Percentiles rank a stretch among this genome's conserved stretches.
phyloP scores from a whole-genome alignment of 2,329 filamentous ascomycete species.

The Cladobotryum mycophilum region DNA sequence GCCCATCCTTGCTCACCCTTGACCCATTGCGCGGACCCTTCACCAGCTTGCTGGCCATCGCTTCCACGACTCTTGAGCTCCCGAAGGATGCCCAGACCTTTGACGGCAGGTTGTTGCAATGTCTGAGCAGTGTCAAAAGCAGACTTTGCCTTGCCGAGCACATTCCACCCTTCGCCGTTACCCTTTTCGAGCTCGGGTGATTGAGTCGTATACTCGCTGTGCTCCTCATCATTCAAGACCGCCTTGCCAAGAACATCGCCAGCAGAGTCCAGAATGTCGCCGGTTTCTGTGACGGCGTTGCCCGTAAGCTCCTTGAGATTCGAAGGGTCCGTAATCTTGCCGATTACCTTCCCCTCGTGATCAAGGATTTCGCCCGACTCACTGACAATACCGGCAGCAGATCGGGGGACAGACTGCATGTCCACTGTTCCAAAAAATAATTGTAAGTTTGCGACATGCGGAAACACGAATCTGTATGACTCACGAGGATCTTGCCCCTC shows the following conservation, averaged over 20 bases:
- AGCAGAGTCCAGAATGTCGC: slow-evolving; percentile 29
- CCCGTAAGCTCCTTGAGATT: slow-evolving; percentile 36
- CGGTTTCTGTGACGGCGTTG: slow-evolving; percentile 31
- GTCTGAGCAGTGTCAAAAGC: slow-evolving; percentile 16
- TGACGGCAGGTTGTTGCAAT: slow-evolving; percentile 18
- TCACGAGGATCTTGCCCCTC: slow-evolving; percentile 27
- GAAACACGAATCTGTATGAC: slow-evolving; percentile 12
- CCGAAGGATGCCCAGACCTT: slow-evolving; percentile 13
- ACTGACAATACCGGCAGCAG: slow-evolving; percentile 37
- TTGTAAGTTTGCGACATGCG: not conserved
- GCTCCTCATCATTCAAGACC: slow-evolving; percentile 29
- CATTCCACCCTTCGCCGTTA: slow-evolving; percentile 21
- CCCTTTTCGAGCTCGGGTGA: slow-evolving; percentile 24
- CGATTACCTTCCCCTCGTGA: slow-evolving; percentile 36
- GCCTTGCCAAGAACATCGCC: slow-evolving; percentile 39
- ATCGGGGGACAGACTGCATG: slow-evolving; percentile 26
- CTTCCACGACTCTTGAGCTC: slow-evolving; percentile 13
- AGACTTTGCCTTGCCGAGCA: slow-evolving; percentile 24
- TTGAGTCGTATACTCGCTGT: slow-evolving; percentile 36
- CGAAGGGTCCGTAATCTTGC: slow-evolving; percentile 34
- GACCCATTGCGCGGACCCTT: not conserved
- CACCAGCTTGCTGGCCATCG: not conserved
- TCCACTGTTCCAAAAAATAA: slow-evolving; percentile 18
- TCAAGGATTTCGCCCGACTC: slow-evolving; percentile 41
- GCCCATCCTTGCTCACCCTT: not conserved